These are phyloP conservation scores for Flaveria bidentis DNA, from an alignment of 129 eudicot genomes.

Conservation along the genomic window DNA sequence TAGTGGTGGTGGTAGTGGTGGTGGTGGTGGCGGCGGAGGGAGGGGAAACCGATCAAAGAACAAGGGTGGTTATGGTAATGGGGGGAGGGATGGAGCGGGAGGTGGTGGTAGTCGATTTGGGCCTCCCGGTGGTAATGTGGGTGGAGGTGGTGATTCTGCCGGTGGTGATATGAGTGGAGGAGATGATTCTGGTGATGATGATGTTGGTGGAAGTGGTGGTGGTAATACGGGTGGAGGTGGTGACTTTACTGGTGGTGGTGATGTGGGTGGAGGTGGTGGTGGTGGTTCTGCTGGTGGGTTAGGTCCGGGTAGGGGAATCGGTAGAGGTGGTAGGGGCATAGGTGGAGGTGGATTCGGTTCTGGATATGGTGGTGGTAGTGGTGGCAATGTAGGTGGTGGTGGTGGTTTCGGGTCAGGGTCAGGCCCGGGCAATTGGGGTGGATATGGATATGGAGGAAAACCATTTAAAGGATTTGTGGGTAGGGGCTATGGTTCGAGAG, in stretches of 20 bases:
- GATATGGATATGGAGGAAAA: conserved; percentile 31
- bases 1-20: conserved; percentile 15
- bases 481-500: conserved; percentile 39
- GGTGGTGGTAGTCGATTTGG: conserved; percentile 32
- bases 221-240: not conserved
- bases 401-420: conserved; percentile 25
- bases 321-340: too few species aligned
- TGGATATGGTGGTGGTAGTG: not conserved
- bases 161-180: conserved; percentile 28
- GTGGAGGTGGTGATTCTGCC: not conserved
- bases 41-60: conserved; percentile 31
- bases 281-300: not conserved
- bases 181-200: conserved; percentile 17
- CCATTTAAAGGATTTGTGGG: conserved; percentile 28
- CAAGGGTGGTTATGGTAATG: conserved; percentile 28
- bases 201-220: conserved; percentile 5
- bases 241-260: not conserved
- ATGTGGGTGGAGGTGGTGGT: not conserved
- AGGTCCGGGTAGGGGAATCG: conserved; percentile 11
- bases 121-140: conserved; percentile 16
- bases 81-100: conserved; percentile 26
- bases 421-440: conserved; percentile 38
- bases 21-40: conserved; percentile 20
- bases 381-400: conserved; percentile 19
- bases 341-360: not conserved